Evolutionary conservation across 106 monocot species (phyloP).

Genomic region (Chionographis japonica): DNA sequence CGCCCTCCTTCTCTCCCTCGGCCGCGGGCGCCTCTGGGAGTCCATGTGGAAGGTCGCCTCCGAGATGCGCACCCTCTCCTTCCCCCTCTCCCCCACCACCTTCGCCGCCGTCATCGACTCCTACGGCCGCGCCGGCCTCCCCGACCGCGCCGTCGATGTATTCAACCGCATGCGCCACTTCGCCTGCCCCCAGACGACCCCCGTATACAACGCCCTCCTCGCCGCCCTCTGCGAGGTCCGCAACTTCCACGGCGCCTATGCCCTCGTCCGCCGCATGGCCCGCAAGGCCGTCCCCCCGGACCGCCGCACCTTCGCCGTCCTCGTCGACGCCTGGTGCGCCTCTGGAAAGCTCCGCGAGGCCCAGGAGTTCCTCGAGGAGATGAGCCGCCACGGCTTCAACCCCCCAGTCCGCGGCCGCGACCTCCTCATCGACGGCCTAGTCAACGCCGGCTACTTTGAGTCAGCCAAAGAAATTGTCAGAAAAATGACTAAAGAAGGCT

Average conservation of each 20-base stretch:
- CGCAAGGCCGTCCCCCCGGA: slow-evolving; percentile 57
- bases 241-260: slow-evolving; percentile 70
- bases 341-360: slow-evolving; percentile 87
- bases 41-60: slow-evolving; percentile 51
- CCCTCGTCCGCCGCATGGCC: slow-evolving; percentile 83
- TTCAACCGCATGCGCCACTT: slow-evolving; percentile 71
- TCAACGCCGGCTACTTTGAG: slow-evolving; percentile 77
- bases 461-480: slow-evolving; percentile 69
- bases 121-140: slow-evolving; percentile 43
- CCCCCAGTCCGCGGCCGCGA: slow-evolving; percentile 85
- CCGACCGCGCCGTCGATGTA: slow-evolving; percentile 72
- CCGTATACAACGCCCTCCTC: slow-evolving; percentile 72
- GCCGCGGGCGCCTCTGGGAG: slow-evolving; percentile 45
- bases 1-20: slow-evolving; percentile 59
- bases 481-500: slow-evolving; percentile 84
- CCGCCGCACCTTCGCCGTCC: slow-evolving; percentile 56
- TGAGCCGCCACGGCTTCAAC: slow-evolving; percentile 56
- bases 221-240: slow-evolving; percentile 42
- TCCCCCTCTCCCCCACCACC: slow-evolving; percentile 54
- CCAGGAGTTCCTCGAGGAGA: slow-evolving; percentile 85
- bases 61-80: slow-evolving; percentile 51
- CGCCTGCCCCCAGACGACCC: slow-evolving; percentile 50
- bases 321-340: slow-evolving; percentile 85
- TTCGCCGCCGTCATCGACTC: slow-evolving; percentile 64
- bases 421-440: slow-evolving; percentile 78